Conservation (phyloP, 345 rosid species). For the Gossypium raimondii region DNA sequence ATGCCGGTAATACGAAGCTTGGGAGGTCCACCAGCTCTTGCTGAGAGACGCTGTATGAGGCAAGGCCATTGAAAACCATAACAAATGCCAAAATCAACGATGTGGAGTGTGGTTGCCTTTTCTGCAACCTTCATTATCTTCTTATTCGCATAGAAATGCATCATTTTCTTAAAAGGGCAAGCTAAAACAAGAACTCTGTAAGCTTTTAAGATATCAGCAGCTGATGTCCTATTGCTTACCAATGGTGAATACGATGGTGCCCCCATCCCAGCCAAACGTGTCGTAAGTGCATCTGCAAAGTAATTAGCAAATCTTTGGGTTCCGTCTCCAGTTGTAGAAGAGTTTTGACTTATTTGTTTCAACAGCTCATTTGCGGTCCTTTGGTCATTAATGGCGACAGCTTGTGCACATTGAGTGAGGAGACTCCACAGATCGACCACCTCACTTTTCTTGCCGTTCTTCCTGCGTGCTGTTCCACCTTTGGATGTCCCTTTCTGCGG, state of each 20-base stretch:
- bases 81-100: slow-evolving; percentile 51
- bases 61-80: slow-evolving; percentile 64
- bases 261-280: slow-evolving; percentile 27
- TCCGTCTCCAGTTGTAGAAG: slow-evolving; percentile 37
- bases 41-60: slow-evolving; percentile 48
- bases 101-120: slow-evolving; percentile 36
- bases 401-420: slow-evolving; percentile 32
- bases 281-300: slow-evolving; percentile 39
- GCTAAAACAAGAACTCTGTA: slow-evolving; percentile 9
- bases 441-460: slow-evolving; percentile 2
- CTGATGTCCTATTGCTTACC: slow-evolving; percentile 7
- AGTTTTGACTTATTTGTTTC: slow-evolving; percentile 33
- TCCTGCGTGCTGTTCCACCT: not conserved
- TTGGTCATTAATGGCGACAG: slow-evolving; percentile 26
- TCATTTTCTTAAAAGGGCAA: slow-evolving; percentile 28
- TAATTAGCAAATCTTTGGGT: slow-evolving; percentile 37
- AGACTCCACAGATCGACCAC: slow-evolving; percentile 34
- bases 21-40: slow-evolving; percentile 51
- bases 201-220: slow-evolving; percentile 29
- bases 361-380: slow-evolving; percentile 27
- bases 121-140: slow-evolving; percentile 33
- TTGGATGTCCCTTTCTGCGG: slow-evolving; percentile 2
- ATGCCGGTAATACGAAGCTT: slow-evolving; percentile 48
- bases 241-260: slow-evolving; percentile 18
- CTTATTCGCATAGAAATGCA: slow-evolving; percentile 36